Percentiles rank a stretch among this genome's conserved stretches.
phyloP scores from a whole-genome alignment of 495 filamentous ascomycete species.

The Filosporella fistucella region DNA sequence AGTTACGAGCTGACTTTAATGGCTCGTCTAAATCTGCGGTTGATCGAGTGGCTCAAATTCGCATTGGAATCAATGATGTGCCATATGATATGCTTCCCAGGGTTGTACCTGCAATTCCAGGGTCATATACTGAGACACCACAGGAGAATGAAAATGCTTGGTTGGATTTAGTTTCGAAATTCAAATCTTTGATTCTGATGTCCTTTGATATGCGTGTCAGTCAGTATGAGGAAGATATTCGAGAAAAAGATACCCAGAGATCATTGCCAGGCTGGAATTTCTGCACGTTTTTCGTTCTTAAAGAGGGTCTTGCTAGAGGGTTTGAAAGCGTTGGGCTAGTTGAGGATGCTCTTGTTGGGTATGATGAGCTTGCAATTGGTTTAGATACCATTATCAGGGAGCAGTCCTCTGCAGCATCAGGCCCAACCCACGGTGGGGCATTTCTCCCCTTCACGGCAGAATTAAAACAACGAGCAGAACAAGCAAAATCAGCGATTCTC shows the following conservation, averaged over 20 bases:
- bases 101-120: constrained; percentile 51
- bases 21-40: constrained; percentile 68
- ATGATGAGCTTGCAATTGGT: constrained; percentile 86
- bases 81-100: constrained; percentile 51
- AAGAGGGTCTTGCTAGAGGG: constrained; percentile 87
- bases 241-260: constrained; percentile 86
- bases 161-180: constrained; percentile 78
- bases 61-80: constrained; percentile 61
- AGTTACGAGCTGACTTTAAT: constrained; percentile 89
- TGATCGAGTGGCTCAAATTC: constrained; percentile 83
- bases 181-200: constrained; percentile 80
- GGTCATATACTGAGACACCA: constrained; percentile 56
- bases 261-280: constrained; percentile 96
- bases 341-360: constrained; percentile 88
- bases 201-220: constrained; percentile 88
- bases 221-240: constrained; percentile 96
- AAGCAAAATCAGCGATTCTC: constrained; percentile 32
- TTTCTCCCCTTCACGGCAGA: constrained; percentile 68
- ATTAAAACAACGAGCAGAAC: constrained; percentile 55
- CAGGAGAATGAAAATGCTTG: constrained; percentile 69
- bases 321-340: constrained; percentile 96
- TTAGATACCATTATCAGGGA: constrained; percentile 78
- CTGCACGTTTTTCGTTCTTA: constrained; percentile 96
- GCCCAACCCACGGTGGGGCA: constrained; percentile 57
- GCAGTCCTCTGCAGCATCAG: constrained; percentile 49